Conservation (phyloP, 139 green algal genomes). For the Micromonas commoda region DNA sequence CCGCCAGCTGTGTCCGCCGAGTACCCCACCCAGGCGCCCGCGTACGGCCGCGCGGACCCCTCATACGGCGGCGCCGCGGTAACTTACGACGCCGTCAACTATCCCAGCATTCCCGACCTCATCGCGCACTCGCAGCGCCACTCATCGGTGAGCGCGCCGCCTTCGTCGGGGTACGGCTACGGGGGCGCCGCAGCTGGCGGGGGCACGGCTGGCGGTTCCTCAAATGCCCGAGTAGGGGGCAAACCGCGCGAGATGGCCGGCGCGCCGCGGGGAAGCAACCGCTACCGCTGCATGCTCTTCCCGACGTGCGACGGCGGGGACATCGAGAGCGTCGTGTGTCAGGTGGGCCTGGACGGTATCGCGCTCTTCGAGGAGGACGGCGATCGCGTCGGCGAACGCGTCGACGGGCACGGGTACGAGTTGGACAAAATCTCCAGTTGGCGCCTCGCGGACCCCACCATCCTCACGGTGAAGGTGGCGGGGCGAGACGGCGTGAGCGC, state of each 20-base stretch:
- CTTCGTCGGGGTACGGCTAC: too few relatives aligned
- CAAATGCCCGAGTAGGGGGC: background rate
- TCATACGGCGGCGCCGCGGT: background rate
- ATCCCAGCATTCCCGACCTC: background rate
- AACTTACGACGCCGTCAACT: background rate
- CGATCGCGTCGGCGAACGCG: background rate
- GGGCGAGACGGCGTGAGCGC: background rate
- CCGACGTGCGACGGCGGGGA: constrained; percentile 1
- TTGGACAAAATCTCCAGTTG: background rate
- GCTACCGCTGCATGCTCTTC: background rate
- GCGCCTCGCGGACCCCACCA: background rate
- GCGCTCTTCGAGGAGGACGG: background rate
- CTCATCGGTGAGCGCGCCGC: too few relatives aligned
- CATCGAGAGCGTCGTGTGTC: background rate
- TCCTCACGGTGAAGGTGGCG: background rate
- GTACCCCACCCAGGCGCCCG: too few relatives aligned
- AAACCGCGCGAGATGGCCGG: constrained; percentile 17
- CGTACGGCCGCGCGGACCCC: background rate
- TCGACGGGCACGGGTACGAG: background rate
- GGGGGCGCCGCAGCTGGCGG: too few relatives aligned
- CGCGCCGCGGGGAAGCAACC: background rate
- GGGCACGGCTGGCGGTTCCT: too few relatives aligned
- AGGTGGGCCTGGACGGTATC: constrained; percentile 15
- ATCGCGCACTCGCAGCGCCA: background rate
- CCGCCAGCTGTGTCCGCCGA: too few relatives aligned